A percentile compares a stretch with the other conserved stretches of the same genome.
phyloP scores from a whole-genome alignment of 1,284 basidiomycete species.

The Chiua sp. region DNA sequence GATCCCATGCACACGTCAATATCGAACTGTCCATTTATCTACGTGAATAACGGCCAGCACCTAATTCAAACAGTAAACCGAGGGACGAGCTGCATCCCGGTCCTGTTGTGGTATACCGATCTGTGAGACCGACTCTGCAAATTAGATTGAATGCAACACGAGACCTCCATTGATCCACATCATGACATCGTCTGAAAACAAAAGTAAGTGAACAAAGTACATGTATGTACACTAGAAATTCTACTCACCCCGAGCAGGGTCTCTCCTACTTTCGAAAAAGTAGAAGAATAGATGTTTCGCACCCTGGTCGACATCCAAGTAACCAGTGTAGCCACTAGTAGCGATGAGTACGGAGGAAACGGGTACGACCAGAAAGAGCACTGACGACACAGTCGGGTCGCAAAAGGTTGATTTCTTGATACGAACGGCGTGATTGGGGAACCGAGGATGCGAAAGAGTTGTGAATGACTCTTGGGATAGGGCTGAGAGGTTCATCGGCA shows the following conservation, averaged over 20 bases:
- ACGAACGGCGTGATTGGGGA: constrained; percentile 59
- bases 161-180: constrained; percentile 76
- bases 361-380: constrained; percentile 26
- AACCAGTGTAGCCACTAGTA: constrained; percentile 61
- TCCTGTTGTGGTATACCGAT: constrained; percentile 39
- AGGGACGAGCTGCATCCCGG: constrained; percentile 69
- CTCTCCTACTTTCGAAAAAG: constrained; percentile 80
- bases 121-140: constrained; percentile 4
- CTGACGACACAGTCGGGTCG: constrained; percentile 65
- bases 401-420: constrained; percentile 67
- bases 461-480: constrained; percentile 45
- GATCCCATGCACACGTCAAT: not conserved
- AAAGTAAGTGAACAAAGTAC: not conserved
- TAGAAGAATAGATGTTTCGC: constrained; percentile 81
- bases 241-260: constrained; percentile 57
- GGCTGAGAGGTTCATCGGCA: constrained; percentile 31
- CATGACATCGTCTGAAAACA: constrained; percentile 61
- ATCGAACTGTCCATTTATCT: constrained; percentile 20
- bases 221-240: not conserved
- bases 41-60: constrained; percentile 35
- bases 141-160: constrained; percentile 14
- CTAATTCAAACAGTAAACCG: constrained; percentile 73
- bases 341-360: constrained; percentile 3
- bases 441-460: constrained; percentile 50
- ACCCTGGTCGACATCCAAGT: constrained; percentile 60